A percentile compares a stretch with the other conserved stretches of the same genome.
These are phyloP conservation scores for Dipodascopsis uninucleata DNA, from an alignment of 805 yeast genomes.

Conservation along the genomic window DNA sequence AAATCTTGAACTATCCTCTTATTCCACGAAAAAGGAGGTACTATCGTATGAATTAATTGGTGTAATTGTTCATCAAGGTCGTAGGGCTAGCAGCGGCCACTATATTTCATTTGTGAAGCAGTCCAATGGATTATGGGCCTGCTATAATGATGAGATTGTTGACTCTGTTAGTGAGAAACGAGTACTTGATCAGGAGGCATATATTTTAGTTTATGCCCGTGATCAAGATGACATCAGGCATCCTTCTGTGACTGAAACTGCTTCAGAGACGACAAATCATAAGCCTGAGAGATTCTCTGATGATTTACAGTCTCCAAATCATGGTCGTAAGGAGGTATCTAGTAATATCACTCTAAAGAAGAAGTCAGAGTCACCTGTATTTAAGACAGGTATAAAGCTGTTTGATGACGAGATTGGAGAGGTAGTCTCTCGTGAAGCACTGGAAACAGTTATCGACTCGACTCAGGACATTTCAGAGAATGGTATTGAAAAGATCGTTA, in stretches of 20 bases:
- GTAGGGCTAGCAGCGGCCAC: constrained; percentile 90
- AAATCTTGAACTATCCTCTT: constrained; percentile 66
- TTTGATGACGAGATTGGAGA: constrained; percentile 14
- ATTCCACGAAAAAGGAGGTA: constrained; percentile 30
- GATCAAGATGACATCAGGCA: not conserved
- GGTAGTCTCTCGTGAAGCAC: constrained; percentile 14
- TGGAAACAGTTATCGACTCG: constrained; percentile 4
- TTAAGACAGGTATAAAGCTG: not conserved
- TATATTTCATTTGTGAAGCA: constrained; percentile 87
- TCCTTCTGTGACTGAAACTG: not conserved
- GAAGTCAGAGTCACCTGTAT: not conserved
- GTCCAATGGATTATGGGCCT: constrained; percentile 89
- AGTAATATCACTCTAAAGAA: not conserved
- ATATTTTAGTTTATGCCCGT: constrained; percentile 73
- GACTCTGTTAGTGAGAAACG: constrained; percentile 66
- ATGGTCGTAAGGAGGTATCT: not conserved
- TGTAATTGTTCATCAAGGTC: constrained; percentile 91
- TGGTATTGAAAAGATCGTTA: too few relatives aligned
- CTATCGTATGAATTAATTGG: constrained; percentile 64
- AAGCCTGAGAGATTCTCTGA: not conserved
- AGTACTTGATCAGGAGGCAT: constrained; percentile 84
- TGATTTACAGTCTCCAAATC: too few relatives aligned
- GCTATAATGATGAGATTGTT: constrained; percentile 89
- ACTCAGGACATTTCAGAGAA: too few relatives aligned
- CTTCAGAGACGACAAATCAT: not conserved